Percentiles rank a stretch among this genome's conserved stretches.
Evolutionary conservation across 495 filamentous ascomycete species (phyloP).

Genomic region (Penicillium taxi): DNA sequence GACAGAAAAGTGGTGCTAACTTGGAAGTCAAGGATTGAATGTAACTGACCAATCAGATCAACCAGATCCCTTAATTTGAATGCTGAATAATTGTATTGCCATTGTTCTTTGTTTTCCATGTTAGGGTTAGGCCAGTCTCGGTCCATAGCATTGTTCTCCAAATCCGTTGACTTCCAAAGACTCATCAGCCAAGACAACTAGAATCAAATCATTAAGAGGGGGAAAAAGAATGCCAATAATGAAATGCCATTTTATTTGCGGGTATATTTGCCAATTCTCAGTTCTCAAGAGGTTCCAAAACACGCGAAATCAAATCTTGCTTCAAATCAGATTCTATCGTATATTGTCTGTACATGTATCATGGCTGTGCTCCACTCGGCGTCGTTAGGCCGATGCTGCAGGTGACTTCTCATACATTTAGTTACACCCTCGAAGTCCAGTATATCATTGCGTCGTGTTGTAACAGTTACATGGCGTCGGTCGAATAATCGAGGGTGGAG

Average conservation of each 20-base stretch:
- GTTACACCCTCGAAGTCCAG: background rate
- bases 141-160: no score
- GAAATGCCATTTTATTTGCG: conserved; percentile 14
- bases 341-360: background rate
- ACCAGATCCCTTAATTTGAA: no score
- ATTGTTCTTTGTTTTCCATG: no score
- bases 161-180: no score
- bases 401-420: background rate
- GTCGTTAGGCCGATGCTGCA: background rate
- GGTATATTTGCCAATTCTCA: conserved; percentile 19
- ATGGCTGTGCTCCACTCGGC: background rate
- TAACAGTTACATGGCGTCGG: conserved; percentile 15
- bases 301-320: background rate
- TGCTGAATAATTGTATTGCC: no score
- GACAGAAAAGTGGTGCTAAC: no score
- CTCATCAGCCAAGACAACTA: no score
- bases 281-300: background rate
- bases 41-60: no score
- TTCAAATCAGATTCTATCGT: conserved; percentile 6
- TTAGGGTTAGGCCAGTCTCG: no score
- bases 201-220: no score
- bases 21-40: no score
- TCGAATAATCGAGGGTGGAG: conserved; percentile 15
- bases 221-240: no score
- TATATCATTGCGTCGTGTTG: background rate